Evolutionary conservation across 768 basidiomycete species (phyloP), one percentile per base, ranked within the genome.

Genomic region (Termitomyces bulborhizus): DNA sequence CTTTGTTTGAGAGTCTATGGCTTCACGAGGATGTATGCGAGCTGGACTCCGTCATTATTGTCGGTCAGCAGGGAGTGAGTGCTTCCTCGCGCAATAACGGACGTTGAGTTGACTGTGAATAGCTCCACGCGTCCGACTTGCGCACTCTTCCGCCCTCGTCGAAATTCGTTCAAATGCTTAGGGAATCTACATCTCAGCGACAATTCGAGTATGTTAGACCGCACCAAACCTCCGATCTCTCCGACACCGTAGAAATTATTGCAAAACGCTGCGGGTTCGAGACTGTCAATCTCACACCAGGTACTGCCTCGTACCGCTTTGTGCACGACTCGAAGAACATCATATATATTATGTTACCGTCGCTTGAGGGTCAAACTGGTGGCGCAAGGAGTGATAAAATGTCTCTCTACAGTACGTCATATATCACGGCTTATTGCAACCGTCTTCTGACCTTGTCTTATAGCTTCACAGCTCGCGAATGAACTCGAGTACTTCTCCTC

Each of bases 101-200:
- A 45, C 47, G 43, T 27, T 53, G 24, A 32, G 58, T 62, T 51
- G 26, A 50, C 37, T 29, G 8, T 40, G n/a, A 5, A 13, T 18
- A 41, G 89, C 71, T 88, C 4, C 89, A 86, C 62, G 84, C 86
- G 26, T 84, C 87, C n/a, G 88, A 91, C 72, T 72, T 91, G 41
- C 83, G 85, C 31, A 68, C 70, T 9, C 80, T 90, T 21, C 68
- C 79, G 6, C 71, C 81, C 8, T 73, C 76, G 1, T 82, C 81
- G 3, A 67, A 71, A 57, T 70, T 90, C 18, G 70, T 78, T 5
- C 71, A 68, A 26, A 63, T 71, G 6, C 70, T 91, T 8, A 71
- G 69, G 3, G 71, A 71, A 1, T 72, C 87, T 3, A 72, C 81
- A 0, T 83, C 78, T 2, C 73, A 81, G 26, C 70, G 83, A 24